A percentile compares a stretch with the other conserved stretches of the same genome.
phyloP scores from a whole-genome alignment of 1,284 basidiomycete genomes.

The Neolentinus lepideus region DNA sequence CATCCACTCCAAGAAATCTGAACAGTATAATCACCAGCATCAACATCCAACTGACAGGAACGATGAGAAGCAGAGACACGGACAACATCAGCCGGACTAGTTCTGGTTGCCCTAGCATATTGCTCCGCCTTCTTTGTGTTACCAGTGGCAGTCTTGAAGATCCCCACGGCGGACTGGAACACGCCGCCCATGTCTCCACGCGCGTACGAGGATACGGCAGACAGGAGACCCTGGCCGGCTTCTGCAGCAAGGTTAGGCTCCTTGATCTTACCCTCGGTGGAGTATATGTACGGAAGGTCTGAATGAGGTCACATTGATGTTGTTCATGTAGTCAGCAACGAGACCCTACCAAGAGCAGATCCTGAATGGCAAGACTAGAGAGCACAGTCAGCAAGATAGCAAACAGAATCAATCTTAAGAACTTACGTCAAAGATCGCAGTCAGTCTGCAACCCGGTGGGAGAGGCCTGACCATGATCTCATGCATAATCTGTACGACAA shows the following conservation, averaged over 20 bases:
- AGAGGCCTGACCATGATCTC: conserved; percentile 68
- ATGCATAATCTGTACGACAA: conserved; percentile 49
- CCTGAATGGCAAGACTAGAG: conserved; percentile 38
- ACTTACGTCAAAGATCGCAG: conserved; percentile 80
- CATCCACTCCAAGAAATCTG: conserved; percentile 83
- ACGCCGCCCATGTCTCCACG: conserved; percentile 74
- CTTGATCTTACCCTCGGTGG: conserved; percentile 90
- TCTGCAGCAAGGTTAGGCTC: conserved; percentile 81
- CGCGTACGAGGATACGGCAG: conserved; percentile 64
- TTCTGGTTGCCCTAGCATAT: conserved; percentile 60
- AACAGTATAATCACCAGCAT: not conserved
- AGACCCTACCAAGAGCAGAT: conserved; percentile 29
- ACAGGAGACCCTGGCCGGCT: conserved; percentile 70
- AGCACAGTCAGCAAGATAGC: conserved; percentile 14
- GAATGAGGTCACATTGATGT: not conserved
- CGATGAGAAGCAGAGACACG: conserved; percentile 11
- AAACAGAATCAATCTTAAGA: conserved; percentile 14
- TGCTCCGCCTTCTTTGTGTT: conserved; percentile 50
- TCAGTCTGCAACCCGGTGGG: conserved; percentile 80
- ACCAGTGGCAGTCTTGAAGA: conserved; percentile 35
- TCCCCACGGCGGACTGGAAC: conserved; percentile 36
- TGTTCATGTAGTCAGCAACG: not conserved
- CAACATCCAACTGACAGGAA: not conserved
- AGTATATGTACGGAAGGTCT: conserved; percentile 57
- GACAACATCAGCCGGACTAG: conserved; percentile 69